Percentiles rank a stretch among this genome's conserved stretches.
These are phyloP conservation scores for Mycena latifolia DNA, from an alignment of 768 basidiomycete genomes.

Conservation along the genomic window DNA sequence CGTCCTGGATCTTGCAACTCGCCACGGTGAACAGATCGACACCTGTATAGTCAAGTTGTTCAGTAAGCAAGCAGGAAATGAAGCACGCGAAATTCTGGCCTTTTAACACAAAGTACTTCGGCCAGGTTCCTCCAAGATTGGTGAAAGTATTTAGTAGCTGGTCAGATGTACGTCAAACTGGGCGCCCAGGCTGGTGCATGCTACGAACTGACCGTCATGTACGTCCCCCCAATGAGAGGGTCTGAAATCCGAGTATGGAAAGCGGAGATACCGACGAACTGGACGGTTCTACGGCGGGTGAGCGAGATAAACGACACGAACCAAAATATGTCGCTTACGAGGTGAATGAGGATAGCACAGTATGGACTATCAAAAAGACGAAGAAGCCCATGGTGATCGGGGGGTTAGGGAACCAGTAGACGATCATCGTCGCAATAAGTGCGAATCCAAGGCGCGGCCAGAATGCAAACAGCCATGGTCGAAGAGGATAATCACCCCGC, in stretches of 20 bases:
- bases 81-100: conserved; percentile 52
- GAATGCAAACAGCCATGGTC: conserved; percentile 93
- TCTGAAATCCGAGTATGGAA: conserved; percentile 98
- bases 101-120: conserved; percentile 94
- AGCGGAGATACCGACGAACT: conserved; percentile 99
- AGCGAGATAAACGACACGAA: neutral
- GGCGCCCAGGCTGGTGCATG: neutral
- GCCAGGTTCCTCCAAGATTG: conserved; percentile 99
- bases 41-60: conserved; percentile 53
- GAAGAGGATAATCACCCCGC: conserved; percentile 79
- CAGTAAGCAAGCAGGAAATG: neutral
- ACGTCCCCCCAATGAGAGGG: conserved; percentile 97
- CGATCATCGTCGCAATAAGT: conserved; percentile 77
- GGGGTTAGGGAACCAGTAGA: conserved; percentile 86
- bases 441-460: conserved; percentile 88
- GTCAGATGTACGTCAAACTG: conserved; percentile 15
- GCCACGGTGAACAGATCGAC: conserved; percentile 92
- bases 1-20: conserved; percentile 80
- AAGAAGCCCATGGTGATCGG: conserved; percentile 86
- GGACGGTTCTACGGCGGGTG: conserved; percentile 80
- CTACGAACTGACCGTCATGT: conserved; percentile 93
- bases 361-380: conserved; percentile 81
- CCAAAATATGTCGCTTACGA: conserved; percentile 67
- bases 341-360: conserved; percentile 86
- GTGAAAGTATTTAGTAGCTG: conserved; percentile 95